Evolutionary conservation across 2,329 filamentous ascomycete species (phyloP).

Genomic region (Epichloe brachyelytri): DNA sequence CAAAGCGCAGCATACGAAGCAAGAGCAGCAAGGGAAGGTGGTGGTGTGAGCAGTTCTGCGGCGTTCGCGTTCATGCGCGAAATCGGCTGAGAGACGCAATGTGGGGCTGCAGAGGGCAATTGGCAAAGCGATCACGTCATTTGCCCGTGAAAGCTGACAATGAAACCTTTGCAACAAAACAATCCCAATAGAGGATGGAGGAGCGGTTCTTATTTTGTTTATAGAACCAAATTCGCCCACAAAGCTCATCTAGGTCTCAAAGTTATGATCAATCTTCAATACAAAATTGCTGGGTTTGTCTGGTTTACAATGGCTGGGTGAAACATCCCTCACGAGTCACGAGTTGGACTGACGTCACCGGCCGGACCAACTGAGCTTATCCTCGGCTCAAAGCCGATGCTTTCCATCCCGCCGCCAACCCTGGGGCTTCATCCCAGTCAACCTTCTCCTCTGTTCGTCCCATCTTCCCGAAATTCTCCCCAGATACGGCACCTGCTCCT

Average conservation of each 20-base stretch:
- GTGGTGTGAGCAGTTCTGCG: not conserved
- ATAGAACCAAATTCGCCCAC: no score
- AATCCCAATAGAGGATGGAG: no score
- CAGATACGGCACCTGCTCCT: not conserved
- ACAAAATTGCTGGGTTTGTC: no score
- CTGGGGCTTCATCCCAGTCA: not conserved
- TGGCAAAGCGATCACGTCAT: slow-evolving; percentile 11
- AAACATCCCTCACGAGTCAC: no score
- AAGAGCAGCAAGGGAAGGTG: not conserved
- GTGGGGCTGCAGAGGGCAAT: slow-evolving; percentile 1
- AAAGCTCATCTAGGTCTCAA: no score
- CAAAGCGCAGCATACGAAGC: not conserved
- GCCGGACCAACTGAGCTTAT: no score
- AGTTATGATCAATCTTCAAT: no score
- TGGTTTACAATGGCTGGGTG: no score
- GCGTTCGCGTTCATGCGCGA: slow-evolving; percentile 1
- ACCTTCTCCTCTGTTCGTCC: not conserved
- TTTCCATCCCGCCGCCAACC: slow-evolving; percentile 12
- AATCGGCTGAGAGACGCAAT: slow-evolving; percentile 7
- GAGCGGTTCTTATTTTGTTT: no score
- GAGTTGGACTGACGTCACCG: no score
- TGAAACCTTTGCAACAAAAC: not conserved
- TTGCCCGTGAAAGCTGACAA: not conserved
- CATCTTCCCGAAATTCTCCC: not conserved
- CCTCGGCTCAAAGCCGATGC: slow-evolving; percentile 17